Evolutionary conservation across 257 asterid species (phyloP), one percentile per base, ranked within the genome.

Genomic region (Solanum sparsipilum): DNA sequence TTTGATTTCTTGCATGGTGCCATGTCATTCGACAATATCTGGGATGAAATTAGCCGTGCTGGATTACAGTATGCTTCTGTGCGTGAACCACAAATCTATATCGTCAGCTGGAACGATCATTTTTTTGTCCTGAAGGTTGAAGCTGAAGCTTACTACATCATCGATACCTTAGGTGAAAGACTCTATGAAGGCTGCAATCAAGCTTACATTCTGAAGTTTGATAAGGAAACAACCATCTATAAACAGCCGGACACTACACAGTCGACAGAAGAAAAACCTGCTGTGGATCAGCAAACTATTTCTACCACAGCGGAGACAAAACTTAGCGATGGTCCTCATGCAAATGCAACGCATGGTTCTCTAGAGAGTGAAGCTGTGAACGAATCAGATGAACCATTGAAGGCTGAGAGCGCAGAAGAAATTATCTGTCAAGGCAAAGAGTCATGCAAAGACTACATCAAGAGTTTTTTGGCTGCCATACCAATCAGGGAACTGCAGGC

Each of bases 71-170:
- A 87, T 84, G 65, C 78, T 41, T 75, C 60, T 85, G 89, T 86
- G 20, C 87, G 85, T 15, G 92, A 92, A 71, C 84, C 95, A 88
- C 94, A 92, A 46, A 95, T 97, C 65, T 97, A 93, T 89, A 93
- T 97, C 7, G 93, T 97, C 79, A 97, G 99, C 87, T 97, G 99
- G 99, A 97, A 97, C 21, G 99, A 97, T 86, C 99, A 97, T 88
- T 97, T 97, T 87, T 97, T 97, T 74, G 93, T 97, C 73, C 98
- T 97, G 18, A 97, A 95, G 91, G 96, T 96, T 15, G 98, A 94
- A 68, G 74, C 81, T 0, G 96, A 96, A 83, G 99, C 98, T 27
- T 96, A 93, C 91, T 97, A 93, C 89, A 93, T 97, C 21, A 95
- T 97, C 44, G 99, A 97, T 89, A 97, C 99, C 6, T 91, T 97